Percentiles rank a stretch among this genome's conserved stretches.
phyloP scores from a whole-genome alignment of 805 yeast species.

The Hanseniaspora lachancei region DNA sequence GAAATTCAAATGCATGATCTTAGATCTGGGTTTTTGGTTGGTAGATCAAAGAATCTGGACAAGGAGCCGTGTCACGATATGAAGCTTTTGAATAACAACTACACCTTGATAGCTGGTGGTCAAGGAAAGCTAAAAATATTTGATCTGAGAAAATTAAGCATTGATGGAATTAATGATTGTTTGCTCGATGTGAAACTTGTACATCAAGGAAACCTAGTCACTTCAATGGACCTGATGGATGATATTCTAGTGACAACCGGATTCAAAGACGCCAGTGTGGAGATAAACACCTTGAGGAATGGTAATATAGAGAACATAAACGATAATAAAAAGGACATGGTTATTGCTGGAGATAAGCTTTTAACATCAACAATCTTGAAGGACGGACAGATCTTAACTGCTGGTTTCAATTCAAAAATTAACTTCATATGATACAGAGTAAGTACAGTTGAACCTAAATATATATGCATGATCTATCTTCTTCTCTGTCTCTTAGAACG shows the following conservation, averaged over 20 bases:
- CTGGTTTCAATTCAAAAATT: slow-evolving; percentile 4
- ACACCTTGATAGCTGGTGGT: neutral
- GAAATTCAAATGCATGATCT: slow-evolving; percentile 8
- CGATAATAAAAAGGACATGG: neutral
- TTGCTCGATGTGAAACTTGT: neutral
- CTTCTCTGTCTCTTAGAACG: slow-evolving; percentile 11
- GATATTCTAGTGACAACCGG: neutral
- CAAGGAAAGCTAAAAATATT: neutral
- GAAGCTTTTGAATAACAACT: neutral
- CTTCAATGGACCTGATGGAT: neutral
- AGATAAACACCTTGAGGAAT: neutral
- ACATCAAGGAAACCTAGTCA: slow-evolving; percentile 3
- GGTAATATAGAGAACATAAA: neutral
- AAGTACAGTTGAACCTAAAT: no score
- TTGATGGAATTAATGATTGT: neutral
- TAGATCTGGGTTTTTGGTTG: neutral
- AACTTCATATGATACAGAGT: neutral
- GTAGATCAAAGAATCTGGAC: neutral
- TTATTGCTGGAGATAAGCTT: neutral
- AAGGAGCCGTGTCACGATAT: slow-evolving; percentile 2
- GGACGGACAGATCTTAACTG: neutral
- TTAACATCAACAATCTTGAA: neutral
- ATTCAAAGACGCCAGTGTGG: slow-evolving; percentile 4
- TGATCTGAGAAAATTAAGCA: neutral
- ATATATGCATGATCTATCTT: neutral